Evolutionary conservation across 2,329 filamentous ascomycete genomes (phyloP).

Genomic region (Massarina eburnea): DNA sequence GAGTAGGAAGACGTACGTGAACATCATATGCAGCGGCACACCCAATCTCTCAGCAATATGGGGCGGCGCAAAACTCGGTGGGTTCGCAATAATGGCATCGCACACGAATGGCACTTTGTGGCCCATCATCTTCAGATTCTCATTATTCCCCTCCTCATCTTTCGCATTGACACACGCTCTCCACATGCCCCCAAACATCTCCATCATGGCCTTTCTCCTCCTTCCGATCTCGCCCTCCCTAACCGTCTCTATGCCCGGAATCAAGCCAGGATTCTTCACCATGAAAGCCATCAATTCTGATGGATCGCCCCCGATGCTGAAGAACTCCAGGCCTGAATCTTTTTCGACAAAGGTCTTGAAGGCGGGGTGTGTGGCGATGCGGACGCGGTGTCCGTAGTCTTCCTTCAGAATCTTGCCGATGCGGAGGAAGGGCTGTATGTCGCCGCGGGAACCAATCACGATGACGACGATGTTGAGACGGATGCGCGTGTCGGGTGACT

Average conservation of each 20-base stretch:
- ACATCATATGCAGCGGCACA: constrained; percentile 81
- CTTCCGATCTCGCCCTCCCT: constrained; percentile 71
- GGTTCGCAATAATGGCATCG: constrained; percentile 79
- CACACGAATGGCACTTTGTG: constrained; percentile 73
- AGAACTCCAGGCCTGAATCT: constrained; percentile 75
- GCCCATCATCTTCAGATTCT: constrained; percentile 66
- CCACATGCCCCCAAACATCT: constrained; percentile 86
- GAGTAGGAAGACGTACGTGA: constrained; percentile 63
- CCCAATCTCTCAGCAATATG: constrained; percentile 75
- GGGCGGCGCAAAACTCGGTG: constrained; percentile 75
- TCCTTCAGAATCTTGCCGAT: constrained; percentile 73
- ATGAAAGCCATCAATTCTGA: constrained; percentile 85
- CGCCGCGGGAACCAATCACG: constrained; percentile 78
- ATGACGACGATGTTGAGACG: constrained; percentile 78
- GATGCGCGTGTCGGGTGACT: constrained; percentile 44
- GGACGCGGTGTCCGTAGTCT: constrained; percentile 71
- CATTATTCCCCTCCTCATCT: constrained; percentile 65
- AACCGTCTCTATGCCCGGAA: constrained; percentile 72
- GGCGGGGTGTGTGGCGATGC: constrained; percentile 76
- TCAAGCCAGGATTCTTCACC: constrained; percentile 80
- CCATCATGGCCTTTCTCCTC: constrained; percentile 69
- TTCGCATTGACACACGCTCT: constrained; percentile 73
- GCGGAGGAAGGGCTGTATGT: constrained; percentile 78
- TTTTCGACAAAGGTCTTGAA: constrained; percentile 76
- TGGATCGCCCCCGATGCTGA: constrained; percentile 76